Percentiles rank a stretch among this genome's conserved stretches.
Evolutionary conservation across 2,329 filamentous ascomycete species (phyloP).

Genomic region (Sclerotinia trifoliorum): DNA sequence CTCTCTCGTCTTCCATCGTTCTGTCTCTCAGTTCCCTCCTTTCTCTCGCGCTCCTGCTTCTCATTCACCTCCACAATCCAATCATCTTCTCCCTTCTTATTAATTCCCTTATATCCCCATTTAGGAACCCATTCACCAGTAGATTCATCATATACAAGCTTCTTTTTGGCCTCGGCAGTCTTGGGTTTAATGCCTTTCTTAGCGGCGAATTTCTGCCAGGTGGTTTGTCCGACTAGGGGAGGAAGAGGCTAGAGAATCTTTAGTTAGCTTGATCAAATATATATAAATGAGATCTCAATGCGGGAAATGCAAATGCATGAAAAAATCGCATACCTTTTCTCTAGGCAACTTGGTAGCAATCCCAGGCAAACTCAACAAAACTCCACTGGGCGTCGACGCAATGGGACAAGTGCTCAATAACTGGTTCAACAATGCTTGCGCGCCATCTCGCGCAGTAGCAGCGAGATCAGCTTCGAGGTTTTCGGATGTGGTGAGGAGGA

Average conservation of each 20-base stretch:
- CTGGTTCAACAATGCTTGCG: constrained; percentile 91
- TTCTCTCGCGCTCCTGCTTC: constrained; percentile 62
- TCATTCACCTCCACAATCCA: constrained; percentile 93
- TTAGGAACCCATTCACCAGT: constrained; percentile 86
- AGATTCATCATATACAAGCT: constrained; percentile 81
- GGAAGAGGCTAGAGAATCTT: constrained; percentile 62
- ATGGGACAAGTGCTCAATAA: constrained; percentile 86
- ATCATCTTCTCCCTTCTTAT: constrained; percentile 78
- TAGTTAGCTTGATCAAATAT: constrained; percentile 5
- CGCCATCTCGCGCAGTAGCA: constrained; percentile 78
- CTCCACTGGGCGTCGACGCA: constrained; percentile 63
- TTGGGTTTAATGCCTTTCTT: constrained; percentile 97
- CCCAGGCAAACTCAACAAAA: constrained; percentile 75
- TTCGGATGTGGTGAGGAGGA: constrained; percentile 52
- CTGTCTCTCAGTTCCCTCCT: constrained; percentile 60
- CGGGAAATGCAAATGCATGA: constrained; percentile 10
- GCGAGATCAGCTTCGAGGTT: constrained; percentile 67
- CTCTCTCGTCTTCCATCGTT: constrained; percentile 63
- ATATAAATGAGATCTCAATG: background rate
- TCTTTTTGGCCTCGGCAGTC: constrained; percentile 71
- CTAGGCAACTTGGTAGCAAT: constrained; percentile 73
- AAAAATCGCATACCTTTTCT: constrained; percentile 60
- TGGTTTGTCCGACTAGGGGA: constrained; percentile 76
- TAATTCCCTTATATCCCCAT: constrained; percentile 92
- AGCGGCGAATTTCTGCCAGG: constrained; percentile 93